A percentile compares a stretch with the other conserved stretches of the same genome.
Evolutionary conservation across 2,329 filamentous ascomycete genomes (phyloP).

Genomic region (Aspergillus novoparasiticus): DNA sequence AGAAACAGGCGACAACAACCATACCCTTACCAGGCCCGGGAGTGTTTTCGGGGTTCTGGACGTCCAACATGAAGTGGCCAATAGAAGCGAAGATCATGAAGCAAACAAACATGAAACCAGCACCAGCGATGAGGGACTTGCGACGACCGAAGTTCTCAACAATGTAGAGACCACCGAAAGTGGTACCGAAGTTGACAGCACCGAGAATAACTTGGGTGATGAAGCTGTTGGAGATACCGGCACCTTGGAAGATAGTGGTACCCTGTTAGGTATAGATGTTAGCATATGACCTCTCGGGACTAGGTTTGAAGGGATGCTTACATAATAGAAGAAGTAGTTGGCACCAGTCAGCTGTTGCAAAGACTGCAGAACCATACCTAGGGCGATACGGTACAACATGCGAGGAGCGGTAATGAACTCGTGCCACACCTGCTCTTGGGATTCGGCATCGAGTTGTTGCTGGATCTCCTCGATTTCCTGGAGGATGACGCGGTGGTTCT

Average conservation of each 20-base stretch:
- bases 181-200: slow-evolving; percentile 68
- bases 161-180: slow-evolving; percentile 68
- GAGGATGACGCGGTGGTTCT: slow-evolving; percentile 56
- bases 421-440: slow-evolving; percentile 40
- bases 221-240: slow-evolving; percentile 66
- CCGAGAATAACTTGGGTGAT: slow-evolving; percentile 65
- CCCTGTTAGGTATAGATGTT: slow-evolving; percentile 33
- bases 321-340: slow-evolving; percentile 60
- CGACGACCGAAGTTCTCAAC: slow-evolving; percentile 71
- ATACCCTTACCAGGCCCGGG: slow-evolving; percentile 63
- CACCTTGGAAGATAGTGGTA: slow-evolving; percentile 58
- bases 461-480: slow-evolving; percentile 60
- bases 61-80: slow-evolving; percentile 49
- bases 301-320: slow-evolving; percentile 12
- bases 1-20: slow-evolving; percentile 72
- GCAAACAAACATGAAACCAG: slow-evolving; percentile 67
- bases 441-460: slow-evolving; percentile 58
- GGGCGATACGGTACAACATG: slow-evolving; percentile 47
- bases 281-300: slow-evolving; percentile 4
- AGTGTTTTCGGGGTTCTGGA: slow-evolving; percentile 45
- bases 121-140: slow-evolving; percentile 67
- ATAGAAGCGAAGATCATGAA: slow-evolving; percentile 66
- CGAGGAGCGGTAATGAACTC: slow-evolving; percentile 49
- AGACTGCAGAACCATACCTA: slow-evolving; percentile 47
- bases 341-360: slow-evolving; percentile 50